Evolutionary conservation across 164 flowering plant genomes (phyloP).

Genomic region (Chimonanthus praecox): DNA sequence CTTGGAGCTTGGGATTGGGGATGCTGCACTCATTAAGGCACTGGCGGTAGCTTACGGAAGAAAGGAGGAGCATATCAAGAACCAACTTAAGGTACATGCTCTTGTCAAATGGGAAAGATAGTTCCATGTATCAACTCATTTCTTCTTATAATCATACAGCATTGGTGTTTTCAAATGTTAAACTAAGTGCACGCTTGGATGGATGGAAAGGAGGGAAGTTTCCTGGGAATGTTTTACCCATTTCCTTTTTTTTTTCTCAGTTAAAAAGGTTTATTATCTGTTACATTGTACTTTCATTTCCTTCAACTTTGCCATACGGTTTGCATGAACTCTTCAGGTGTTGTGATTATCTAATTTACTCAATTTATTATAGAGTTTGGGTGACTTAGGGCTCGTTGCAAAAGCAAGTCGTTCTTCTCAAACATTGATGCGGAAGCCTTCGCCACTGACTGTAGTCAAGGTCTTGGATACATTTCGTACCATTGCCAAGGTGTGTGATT

Average conservation of each 20-base stretch:
- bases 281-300: not conserved
- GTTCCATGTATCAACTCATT: no score
- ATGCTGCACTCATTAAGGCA: constrained; percentile 73
- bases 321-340: not conserved
- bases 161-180: no score
- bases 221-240: no score
- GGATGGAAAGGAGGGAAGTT: no score
- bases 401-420: constrained; percentile 87
- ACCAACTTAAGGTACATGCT: constrained; percentile 49
- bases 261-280: not conserved
- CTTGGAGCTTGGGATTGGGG: constrained; percentile 94
- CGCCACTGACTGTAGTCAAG: constrained; percentile 65
- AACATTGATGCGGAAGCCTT: constrained; percentile 67
- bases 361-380: constrained; percentile 44
- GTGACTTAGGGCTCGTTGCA: constrained; percentile 96
- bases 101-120: no score
- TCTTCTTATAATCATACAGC: no score
- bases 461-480: constrained; percentile 78
- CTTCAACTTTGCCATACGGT: not conserved
- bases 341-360: not conserved
- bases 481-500: constrained; percentile 71
- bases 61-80: constrained; percentile 70
- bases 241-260: not conserved
- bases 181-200: no score
- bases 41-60: constrained; percentile 87